Evolutionary conservation across 75 land plant species (phyloP).

Genomic region (Pinus tabuliformis): DNA sequence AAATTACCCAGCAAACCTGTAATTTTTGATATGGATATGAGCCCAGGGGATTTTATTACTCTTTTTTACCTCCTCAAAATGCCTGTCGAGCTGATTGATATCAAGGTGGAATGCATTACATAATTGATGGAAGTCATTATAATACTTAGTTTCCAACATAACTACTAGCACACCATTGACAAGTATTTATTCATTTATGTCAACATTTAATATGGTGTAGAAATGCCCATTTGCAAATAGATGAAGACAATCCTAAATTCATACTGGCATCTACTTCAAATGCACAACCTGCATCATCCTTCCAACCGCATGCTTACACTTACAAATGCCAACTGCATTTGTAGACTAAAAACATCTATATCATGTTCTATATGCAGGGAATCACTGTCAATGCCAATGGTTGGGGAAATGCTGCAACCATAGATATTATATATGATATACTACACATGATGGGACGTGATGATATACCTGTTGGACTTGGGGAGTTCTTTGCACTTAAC

Average conservation of each 20-base stretch:
- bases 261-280: background rate
- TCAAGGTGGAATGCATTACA: conserved; percentile 50
- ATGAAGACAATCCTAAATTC: background rate
- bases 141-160: background rate
- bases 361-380: conserved; percentile 31
- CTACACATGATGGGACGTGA: conserved; percentile 96
- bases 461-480: conserved; percentile 81
- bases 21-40: conserved; percentile 86
- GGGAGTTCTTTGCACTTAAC: conserved; percentile 51
- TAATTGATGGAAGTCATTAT: background rate
- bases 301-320: background rate
- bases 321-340: conserved; percentile 1
- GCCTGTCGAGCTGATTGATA: conserved; percentile 55
- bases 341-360: background rate
- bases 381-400: conserved; percentile 69
- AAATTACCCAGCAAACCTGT: conserved; percentile 42
- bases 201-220: background rate
- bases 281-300: background rate
- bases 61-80: conserved; percentile 72
- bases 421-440: conserved; percentile 77
- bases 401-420: conserved; percentile 86
- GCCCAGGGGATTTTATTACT: conserved; percentile 85
- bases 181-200: background rate
- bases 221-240: conserved; percentile 7
- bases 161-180: background rate